Evolutionary conservation across 139 green algal genomes (phyloP), one percentile per base, ranked within the genome.

Genomic region (Chlamydomonas incerta): DNA sequence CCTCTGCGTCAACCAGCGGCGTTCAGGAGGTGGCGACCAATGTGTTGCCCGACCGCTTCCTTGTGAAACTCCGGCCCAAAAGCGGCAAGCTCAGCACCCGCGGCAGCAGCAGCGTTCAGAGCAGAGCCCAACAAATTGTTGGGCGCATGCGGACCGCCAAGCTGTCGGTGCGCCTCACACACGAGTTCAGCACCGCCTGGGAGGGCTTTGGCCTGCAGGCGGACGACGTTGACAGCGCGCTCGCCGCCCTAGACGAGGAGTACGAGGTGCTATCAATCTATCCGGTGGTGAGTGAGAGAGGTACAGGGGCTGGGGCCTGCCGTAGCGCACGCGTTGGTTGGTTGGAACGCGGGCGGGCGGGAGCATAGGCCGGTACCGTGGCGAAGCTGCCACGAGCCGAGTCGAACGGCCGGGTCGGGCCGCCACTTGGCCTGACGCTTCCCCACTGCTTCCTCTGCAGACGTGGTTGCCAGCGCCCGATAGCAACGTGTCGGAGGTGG

Each of bases 121-220:
- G 28, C 23, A 55, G 77, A 34, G 77, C 62, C 14, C 29, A 76
- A 28, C 62, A 60, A 18, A 75, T 85, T 41, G 47, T 74, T 9
- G 29, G 31, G 15, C 55, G 28, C 17, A 76, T 85, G 50, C 46
- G 66, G 1, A 58, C 47, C 20, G 69, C 69, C n/a, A 41, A 60
- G 18, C 9, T 85, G 46, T 33, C 33, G 2, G 79, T 75, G 21
- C n/a, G 29, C 47, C 21, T 85, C 14, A 31, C 37, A 3, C 65
- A 37, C 14, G 35, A 85, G 79, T 85, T 74, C 66, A 67, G 14
- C 37, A 21, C 28, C 21, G 46, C 65, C 2, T 85, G 69, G 37
- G 65, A 85, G 9, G 79, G 79, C 47, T 85, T 85, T 31, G 75
- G 66, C 66, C 47, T 85, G 15, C 65, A 75, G 33, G 60, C 79